Conservation (phyloP, 2,329 filamentous ascomycete species). For the Leptographium radiaticola region DNA sequence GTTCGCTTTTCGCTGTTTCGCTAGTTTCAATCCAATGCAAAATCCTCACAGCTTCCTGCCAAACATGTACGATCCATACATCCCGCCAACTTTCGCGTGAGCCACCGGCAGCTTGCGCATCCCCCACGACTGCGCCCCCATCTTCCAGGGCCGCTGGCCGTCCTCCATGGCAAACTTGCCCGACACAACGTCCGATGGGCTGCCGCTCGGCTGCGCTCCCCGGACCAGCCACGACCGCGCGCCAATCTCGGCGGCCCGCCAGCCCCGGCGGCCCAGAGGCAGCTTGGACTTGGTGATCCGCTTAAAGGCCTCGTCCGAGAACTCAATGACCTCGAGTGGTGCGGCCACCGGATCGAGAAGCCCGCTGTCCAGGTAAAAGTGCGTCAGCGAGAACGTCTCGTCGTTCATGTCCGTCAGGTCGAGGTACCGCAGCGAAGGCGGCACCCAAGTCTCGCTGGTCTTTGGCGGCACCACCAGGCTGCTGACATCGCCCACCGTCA, state of each 20-base stretch:
- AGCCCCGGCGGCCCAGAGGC: slow-evolving; percentile 49
- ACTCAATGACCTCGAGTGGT: slow-evolving; percentile 65
- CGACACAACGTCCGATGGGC: slow-evolving; percentile 20
- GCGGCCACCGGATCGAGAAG: slow-evolving; percentile 47
- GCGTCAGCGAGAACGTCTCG: slow-evolving; percentile 42
- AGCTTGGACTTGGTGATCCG: slow-evolving; percentile 50
- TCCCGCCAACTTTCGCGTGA: slow-evolving; percentile 81
- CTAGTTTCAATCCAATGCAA: too few species aligned
- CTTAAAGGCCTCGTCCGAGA: slow-evolving; percentile 54
- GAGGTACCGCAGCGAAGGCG: slow-evolving; percentile 57
- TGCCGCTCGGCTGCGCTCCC: slow-evolving; percentile 25
- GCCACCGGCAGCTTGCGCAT: slow-evolving; percentile 89
- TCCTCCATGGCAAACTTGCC: slow-evolving; percentile 18
- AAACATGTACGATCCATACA: slow-evolving; percentile 68
- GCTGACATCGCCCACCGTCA: slow-evolving; percentile 54
- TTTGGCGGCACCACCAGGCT: slow-evolving; percentile 42
- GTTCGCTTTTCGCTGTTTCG: too few species aligned
- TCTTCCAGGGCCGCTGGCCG: slow-evolving; percentile 59
- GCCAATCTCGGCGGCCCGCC: slow-evolving; percentile 59
- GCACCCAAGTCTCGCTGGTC: slow-evolving; percentile 30
- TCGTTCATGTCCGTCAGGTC: slow-evolving; percentile 62
- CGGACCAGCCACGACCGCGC: slow-evolving; percentile 55
- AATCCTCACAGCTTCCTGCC: slow-evolving; percentile 37
- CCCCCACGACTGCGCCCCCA: slow-evolving; percentile 74
- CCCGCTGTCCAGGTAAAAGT: slow-evolving; percentile 35